Evolutionary conservation across 805 yeast genomes (phyloP), one percentile per base, ranked within the genome.

Genomic region (Lipomyces chichibuensis): DNA sequence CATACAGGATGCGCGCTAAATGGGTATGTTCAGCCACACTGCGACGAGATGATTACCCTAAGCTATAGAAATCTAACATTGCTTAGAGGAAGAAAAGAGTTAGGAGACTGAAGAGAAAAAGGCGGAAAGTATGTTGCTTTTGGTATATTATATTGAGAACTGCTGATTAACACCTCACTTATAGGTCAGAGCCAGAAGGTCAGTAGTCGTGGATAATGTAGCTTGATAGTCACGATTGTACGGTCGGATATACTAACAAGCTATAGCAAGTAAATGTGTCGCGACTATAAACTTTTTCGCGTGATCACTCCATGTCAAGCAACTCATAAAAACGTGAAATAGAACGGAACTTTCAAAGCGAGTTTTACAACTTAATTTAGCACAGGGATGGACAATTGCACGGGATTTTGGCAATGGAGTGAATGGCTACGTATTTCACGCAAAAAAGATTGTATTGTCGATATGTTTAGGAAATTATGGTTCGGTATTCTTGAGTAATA

Each of bases 21-120:
- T 69, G 71, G 71, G 70, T 67, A 64, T 35, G 70, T 61, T 35
- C 8, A 20, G 8, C 23, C 57, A 13, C 32, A 14, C 11, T 1
- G 49, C 29, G 7, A 8, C 11, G 23, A 43, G 49, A 17, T 7
- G 2, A 17, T 23, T 43, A 43, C 23, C 49, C 49, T 43, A n/a
- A 43, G 49, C 9, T 43, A 43, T 17, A 43, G 49, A 11, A 56
- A 14, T 43, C 69, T 64, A 64, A 60, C 58, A 33, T 37, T 35
- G 46, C 32, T 35, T 46, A 65, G 98, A 94, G 97, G 91, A 94
- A 94, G 91, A 94, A 94, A 97, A 94, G 98, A 93, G 96, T 90
- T 85, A 93, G 98, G 91, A 92, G 98, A 91, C 91, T 94, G 83
- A 94, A 94, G 91, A 92, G 98, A 88, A 94, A 94, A 97, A 91